Conservation (phyloP, 805 yeast genomes). For the Ogataea sp. region DNA sequence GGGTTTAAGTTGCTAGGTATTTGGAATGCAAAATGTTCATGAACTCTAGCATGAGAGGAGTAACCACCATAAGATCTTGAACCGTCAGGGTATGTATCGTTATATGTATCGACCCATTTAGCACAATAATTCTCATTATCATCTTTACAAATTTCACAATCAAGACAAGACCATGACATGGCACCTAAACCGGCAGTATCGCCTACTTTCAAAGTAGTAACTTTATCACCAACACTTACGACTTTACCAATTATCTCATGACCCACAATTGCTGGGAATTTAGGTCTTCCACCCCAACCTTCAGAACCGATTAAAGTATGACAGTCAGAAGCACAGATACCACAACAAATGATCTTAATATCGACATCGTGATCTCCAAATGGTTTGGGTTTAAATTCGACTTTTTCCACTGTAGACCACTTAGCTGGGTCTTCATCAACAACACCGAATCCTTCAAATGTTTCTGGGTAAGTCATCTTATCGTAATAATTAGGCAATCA, state of each 20-base stretch:
- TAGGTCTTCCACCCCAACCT: conserved; percentile 38
- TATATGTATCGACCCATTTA: conserved; percentile 27
- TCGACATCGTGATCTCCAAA: conserved; percentile 35
- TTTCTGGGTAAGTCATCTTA: conserved; percentile 26
- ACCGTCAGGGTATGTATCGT: conserved; percentile 23
- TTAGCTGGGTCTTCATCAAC: conserved; percentile 10
- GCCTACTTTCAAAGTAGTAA: conserved; percentile 48
- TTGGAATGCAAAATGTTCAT: conserved; percentile 54
- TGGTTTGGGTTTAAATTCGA: conserved; percentile 35
- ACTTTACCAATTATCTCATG: conserved; percentile 62
- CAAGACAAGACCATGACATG: conserved; percentile 48
- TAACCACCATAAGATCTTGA: conserved; percentile 53
- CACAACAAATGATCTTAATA: conserved; percentile 34
- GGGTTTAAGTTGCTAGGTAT: conserved; percentile 49
- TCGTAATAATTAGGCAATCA: too few relatives aligned
- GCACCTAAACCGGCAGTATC: conserved; percentile 82
- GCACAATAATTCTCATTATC: conserved; percentile 41
- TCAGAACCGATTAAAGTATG: conserved; percentile 37
- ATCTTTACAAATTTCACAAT: conserved; percentile 51
- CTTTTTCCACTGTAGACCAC: conserved; percentile 15
- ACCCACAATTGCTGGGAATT: conserved; percentile 36
- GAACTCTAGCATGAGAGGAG: conserved; percentile 53
- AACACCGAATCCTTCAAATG: conserved; percentile 32
- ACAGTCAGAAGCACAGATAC: conserved; percentile 55
- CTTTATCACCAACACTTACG: conserved; percentile 49